Evolutionary conservation across 768 basidiomycete species (phyloP).

Genomic region (Exidia glandulosa): DNA sequence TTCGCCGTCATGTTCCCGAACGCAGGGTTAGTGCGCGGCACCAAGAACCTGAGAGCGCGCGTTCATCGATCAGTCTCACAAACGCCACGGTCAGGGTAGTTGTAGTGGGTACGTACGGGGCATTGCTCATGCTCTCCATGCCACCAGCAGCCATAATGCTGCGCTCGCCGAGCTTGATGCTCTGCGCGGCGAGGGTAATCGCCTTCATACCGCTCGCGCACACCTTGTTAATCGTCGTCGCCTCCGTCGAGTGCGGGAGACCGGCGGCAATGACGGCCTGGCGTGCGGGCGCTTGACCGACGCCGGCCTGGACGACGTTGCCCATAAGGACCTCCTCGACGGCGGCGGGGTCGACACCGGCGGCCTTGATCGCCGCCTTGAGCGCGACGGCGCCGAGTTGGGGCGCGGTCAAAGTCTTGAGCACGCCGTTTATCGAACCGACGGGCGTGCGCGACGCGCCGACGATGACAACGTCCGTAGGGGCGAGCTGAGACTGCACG

Average conservation of each 20-base stretch:
- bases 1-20: slow-evolving; percentile 85
- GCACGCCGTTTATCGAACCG: slow-evolving; percentile 80
- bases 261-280: slow-evolving; percentile 94
- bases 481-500: slow-evolving; percentile 23
- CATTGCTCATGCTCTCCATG: slow-evolving; percentile 99
- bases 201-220: slow-evolving; percentile 97
- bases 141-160: slow-evolving; percentile 87
- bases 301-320: slow-evolving; percentile 94
- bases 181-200: slow-evolving; percentile 87
- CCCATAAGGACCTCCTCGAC: slow-evolving; percentile 98
- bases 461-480: slow-evolving; percentile 86
- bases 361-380: slow-evolving; percentile 78
- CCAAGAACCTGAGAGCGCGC: slow-evolving; percentile 46
- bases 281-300: slow-evolving; percentile 95
- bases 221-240: slow-evolving; percentile 99
- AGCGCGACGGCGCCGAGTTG: slow-evolving; percentile 84
- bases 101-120: slow-evolving; percentile 58
- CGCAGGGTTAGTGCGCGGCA: slow-evolving; percentile 66
- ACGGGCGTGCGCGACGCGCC: slow-evolving; percentile 90
- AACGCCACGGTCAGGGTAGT: background rate
- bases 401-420: slow-evolving; percentile 82
- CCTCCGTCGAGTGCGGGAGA: slow-evolving; percentile 74
- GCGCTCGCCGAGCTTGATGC: slow-evolving; percentile 77
- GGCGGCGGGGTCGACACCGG: slow-evolving; percentile 64
- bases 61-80: background rate